Conservation (phyloP, 2,329 filamentous ascomycete genomes). For the Penicillium griseofulvum region DNA sequence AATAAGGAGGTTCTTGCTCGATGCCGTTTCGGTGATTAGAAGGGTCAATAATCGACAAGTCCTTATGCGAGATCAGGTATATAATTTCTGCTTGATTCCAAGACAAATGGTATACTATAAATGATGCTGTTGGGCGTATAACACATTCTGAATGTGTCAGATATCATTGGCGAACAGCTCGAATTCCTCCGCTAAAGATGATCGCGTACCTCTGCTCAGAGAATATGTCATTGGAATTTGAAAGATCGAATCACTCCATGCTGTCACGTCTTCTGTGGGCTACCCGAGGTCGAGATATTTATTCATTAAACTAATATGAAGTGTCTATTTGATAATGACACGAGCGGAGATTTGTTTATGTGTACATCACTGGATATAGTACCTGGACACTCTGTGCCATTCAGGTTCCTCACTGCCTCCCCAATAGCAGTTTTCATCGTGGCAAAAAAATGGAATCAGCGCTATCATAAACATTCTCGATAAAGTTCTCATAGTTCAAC, state of each 20-base stretch:
- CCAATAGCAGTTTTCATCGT: not conserved
- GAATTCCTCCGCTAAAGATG: slow-evolving; percentile 1
- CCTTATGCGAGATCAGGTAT: not conserved
- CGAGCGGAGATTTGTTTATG: not conserved
- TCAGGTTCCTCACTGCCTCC: not conserved
- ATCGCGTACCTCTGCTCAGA: slow-evolving; percentile 3
- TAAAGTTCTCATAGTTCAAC: slow-evolving; percentile 30
- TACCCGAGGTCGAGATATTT: not conserved
- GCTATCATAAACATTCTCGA: slow-evolving; percentile 27
- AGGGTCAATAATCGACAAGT: too few species aligned
- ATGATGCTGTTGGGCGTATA: not conserved
- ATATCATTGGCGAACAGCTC: not conserved
- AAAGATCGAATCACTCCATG: not conserved
- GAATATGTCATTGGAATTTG: not conserved
- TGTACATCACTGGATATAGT: not conserved
- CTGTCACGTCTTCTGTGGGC: not conserved
- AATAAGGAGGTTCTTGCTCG: not conserved
- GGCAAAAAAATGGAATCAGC: slow-evolving; percentile 22
- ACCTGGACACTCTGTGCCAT: not conserved
- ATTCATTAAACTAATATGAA: not conserved
- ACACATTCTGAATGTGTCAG: too few species aligned
- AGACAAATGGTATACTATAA: not conserved
- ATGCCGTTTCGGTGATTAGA: not conserved
- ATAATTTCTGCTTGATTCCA: not conserved
- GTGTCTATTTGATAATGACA: not conserved